Conservation (phyloP, 2,329 filamentous ascomycete genomes). For the Calonectria pseudoturangicola region DNA sequence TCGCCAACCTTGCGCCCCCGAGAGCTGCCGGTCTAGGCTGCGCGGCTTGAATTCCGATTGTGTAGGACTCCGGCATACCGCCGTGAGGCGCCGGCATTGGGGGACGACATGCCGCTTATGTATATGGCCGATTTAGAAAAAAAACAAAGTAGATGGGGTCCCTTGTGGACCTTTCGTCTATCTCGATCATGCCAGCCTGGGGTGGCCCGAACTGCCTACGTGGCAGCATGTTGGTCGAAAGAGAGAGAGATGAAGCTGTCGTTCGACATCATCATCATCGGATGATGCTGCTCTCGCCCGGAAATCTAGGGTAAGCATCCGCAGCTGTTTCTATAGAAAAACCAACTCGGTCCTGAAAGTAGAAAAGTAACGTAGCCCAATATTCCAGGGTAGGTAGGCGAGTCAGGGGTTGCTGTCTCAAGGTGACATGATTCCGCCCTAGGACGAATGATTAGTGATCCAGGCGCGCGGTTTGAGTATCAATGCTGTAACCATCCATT, state of each 20-base stretch:
- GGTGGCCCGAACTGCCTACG: constrained; percentile 32
- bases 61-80: constrained; percentile 38
- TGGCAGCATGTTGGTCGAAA: constrained; percentile 30
- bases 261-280: constrained; percentile 24
- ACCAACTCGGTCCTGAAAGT: constrained; percentile 12
- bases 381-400: constrained; percentile 19
- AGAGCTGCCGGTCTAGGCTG: constrained; percentile 35
- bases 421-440: constrained; percentile 14
- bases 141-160: constrained; percentile 28
- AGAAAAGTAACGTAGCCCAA: constrained; percentile 18
- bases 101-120: constrained; percentile 38
- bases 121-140: constrained; percentile 24
- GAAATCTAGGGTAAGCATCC: constrained; percentile 26
- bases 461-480: background rate
- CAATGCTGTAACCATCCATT: constrained; percentile 27
- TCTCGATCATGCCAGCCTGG: constrained; percentile 40
- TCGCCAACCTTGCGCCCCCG: constrained; percentile 22
- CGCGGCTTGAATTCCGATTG: constrained; percentile 38
- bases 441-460: constrained; percentile 9
- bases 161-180: constrained; percentile 39
- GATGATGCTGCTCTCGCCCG: constrained; percentile 1
- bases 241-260: constrained; percentile 12
- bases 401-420: constrained; percentile 24
- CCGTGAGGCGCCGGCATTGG: constrained; percentile 40
- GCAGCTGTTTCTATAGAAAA: background rate